Evolutionary conservation across 1,139 yeast genomes (phyloP).

Genomic region (Waltiozyma solani): DNA sequence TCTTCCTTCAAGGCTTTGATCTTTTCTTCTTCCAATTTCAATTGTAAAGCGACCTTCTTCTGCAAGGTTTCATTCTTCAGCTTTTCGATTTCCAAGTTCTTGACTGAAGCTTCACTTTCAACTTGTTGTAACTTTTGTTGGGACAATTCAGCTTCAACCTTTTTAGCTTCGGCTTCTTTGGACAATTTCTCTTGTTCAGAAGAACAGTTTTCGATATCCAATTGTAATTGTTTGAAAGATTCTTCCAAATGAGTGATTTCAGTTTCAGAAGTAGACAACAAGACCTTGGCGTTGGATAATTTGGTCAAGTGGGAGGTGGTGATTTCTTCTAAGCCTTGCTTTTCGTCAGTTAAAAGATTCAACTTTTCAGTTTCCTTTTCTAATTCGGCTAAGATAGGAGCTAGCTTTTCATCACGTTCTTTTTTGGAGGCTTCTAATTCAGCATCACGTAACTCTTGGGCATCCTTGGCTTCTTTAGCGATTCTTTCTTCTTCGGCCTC

Average conservation of each 20-base stretch:
- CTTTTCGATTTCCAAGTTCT: slow-evolving; percentile 17
- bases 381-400: slow-evolving; percentile 17
- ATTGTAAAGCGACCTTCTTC: slow-evolving; percentile 15
- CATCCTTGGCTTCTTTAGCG: slow-evolving; percentile 19
- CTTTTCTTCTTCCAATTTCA: slow-evolving; percentile 18
- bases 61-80: slow-evolving; percentile 22
- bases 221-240: slow-evolving; percentile 15
- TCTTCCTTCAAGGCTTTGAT: slow-evolving; percentile 18
- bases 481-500: slow-evolving; percentile 15
- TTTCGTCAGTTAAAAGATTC: slow-evolving; percentile 16
- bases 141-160: slow-evolving; percentile 18
- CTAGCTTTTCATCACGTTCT: slow-evolving; percentile 17
- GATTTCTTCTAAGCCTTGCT: slow-evolving; percentile 16
- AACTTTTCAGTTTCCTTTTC: slow-evolving; percentile 16
- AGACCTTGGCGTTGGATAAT: slow-evolving; percentile 14
- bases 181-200: slow-evolving; percentile 19
- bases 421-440: slow-evolving; percentile 16
- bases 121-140: slow-evolving; percentile 14
- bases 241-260: slow-evolving; percentile 18
- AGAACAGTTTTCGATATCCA: slow-evolving; percentile 19
- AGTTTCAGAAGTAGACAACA: slow-evolving; percentile 16
- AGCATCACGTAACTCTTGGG: slow-evolving; percentile 17
- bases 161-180: slow-evolving; percentile 20
- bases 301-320: slow-evolving; percentile 15
- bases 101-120: slow-evolving; percentile 16